phyloP scores from a whole-genome alignment of 257 asterid genomes.

The Solanum bulbocastanum region DNA sequence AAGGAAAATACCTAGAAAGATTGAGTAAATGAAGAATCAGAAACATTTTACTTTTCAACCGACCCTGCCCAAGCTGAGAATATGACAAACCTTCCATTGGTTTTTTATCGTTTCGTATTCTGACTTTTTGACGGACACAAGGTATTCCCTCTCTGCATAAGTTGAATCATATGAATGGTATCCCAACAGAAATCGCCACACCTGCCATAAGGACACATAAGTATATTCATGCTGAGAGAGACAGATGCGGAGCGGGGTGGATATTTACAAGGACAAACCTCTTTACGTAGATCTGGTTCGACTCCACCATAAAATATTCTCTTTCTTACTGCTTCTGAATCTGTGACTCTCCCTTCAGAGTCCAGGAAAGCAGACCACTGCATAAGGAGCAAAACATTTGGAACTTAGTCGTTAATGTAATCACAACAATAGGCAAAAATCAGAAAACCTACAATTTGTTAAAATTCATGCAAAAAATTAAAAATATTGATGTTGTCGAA shows the following conservation, averaged over 20 bases:
- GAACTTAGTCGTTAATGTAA: not conserved
- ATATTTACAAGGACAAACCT: slow-evolving; percentile 32
- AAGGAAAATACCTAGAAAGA: not conserved
- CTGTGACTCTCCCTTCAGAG: slow-evolving; percentile 81
- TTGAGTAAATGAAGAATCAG: not conserved
- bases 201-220: slow-evolving; percentile 28
- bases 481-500: not conserved
- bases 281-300: slow-evolving; percentile 64
- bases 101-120: slow-evolving; percentile 78
- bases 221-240: not conserved
- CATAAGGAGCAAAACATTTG: slow-evolving; percentile 7
- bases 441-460: not conserved
- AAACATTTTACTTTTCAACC: not conserved
- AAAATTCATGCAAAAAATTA: not conserved
- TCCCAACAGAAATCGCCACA: slow-evolving; percentile 85
- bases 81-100: slow-evolving; percentile 84
- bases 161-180: slow-evolving; percentile 77
- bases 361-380: slow-evolving; percentile 88
- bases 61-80: not conserved
- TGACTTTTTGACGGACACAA: slow-evolving; percentile 49
- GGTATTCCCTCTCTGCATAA: slow-evolving; percentile 91
- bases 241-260: not conserved
- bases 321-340: slow-evolving; percentile 53
- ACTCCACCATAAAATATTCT: slow-evolving; percentile 91
- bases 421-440: not conserved